Evolutionary conservation across 2,329 filamentous ascomycete genomes (phyloP).

Genomic region (Cadophora sp.): DNA sequence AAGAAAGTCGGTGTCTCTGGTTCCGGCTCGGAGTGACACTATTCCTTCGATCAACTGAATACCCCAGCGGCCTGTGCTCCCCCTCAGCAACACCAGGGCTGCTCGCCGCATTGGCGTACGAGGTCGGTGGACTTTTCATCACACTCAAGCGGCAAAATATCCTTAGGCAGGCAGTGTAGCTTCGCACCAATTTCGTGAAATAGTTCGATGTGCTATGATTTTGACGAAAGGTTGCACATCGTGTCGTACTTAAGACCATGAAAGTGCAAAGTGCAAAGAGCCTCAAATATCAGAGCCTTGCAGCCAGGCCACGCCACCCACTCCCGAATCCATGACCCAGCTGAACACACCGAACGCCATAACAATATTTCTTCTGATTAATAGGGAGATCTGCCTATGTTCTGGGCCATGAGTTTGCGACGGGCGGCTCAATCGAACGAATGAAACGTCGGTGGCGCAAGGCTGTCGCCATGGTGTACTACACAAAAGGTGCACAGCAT

Average conservation of each 20-base stretch:
- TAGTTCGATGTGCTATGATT: neutral
- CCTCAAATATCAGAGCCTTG: neutral
- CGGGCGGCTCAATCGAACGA: conserved; percentile 8
- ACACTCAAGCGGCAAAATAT: neutral
- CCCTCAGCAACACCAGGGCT: neutral
- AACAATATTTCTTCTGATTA: neutral
- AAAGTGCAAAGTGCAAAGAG: conserved; percentile 14
- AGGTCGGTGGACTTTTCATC: neutral
- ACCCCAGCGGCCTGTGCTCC: neutral
- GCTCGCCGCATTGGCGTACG: neutral
- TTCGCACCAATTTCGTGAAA: neutral
- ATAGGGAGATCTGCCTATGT: neutral
- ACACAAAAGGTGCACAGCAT: neutral
- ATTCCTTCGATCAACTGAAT: conserved; percentile 8
- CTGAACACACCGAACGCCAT: conserved; percentile 10
- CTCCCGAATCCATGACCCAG: neutral
- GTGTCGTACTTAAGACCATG: neutral
- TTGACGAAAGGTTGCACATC: neutral
- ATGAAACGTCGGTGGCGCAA: conserved; percentile 3
- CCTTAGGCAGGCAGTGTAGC: neutral
- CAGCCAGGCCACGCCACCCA: no score
- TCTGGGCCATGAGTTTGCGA: neutral
- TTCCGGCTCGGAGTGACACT: neutral
- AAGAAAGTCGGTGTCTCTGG: neutral
- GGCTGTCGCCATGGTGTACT: conserved; percentile 1